Percentiles rank a stretch among this genome's conserved stretches.
Evolutionary conservation across 495 filamentous ascomycete genomes (phyloP).

Genomic region (Choiromyces venosus): DNA sequence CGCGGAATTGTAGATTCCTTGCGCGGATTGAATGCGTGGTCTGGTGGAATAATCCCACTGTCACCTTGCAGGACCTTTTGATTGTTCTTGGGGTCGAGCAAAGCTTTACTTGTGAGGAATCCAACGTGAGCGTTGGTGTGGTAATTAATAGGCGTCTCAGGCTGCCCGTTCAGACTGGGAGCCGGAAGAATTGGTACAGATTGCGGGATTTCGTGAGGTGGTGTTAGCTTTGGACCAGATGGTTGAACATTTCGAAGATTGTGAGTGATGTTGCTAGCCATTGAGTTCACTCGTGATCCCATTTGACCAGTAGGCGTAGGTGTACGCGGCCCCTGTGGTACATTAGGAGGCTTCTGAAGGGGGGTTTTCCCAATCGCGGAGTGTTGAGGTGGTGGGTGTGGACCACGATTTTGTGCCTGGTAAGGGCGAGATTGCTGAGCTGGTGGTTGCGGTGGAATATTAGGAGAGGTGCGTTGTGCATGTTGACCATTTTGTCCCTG

Average conservation of each 20-base stretch:
- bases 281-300: conserved; percentile 21
- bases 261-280: conserved; percentile 3
- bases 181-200: conserved; percentile 18
- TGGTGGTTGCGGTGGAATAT: conserved; percentile 14
- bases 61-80: conserved; percentile 29
- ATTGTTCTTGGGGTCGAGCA: conserved; percentile 30
- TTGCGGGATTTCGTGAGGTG: conserved; percentile 12
- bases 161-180: conserved; percentile 22
- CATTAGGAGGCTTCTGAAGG: conserved; percentile 20
- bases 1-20: conserved; percentile 39
- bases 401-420: conserved; percentile 15
- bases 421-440: conserved; percentile 6
- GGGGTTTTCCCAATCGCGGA: conserved; percentile 21
- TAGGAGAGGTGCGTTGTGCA: conserved; percentile 12
- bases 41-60: neutral
- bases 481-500: conserved; percentile 29
- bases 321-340: conserved; percentile 19
- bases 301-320: conserved; percentile 23
- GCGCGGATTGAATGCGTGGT: conserved; percentile 37
- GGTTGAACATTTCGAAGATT: conserved; percentile 31
- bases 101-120: conserved; percentile 39
- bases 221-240: conserved; percentile 15
- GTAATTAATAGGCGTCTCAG: conserved; percentile 26
- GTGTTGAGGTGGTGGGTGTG: conserved; percentile 20
- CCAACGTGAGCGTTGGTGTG: conserved; percentile 25